Conservation (phyloP, 306 rosid genomes). For the Cyamopsis tetragonoloba region DNA sequence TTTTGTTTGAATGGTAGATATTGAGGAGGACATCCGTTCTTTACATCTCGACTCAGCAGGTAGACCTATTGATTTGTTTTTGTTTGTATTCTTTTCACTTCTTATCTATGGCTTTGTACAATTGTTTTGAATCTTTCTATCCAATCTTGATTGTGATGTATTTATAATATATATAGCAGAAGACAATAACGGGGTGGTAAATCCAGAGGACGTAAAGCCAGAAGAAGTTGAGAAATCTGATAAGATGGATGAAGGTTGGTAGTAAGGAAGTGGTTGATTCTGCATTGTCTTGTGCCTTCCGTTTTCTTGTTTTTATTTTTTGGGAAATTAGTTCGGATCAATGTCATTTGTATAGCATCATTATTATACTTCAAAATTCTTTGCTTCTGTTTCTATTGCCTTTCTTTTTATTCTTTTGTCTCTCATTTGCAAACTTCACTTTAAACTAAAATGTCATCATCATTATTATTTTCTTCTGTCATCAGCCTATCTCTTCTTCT, state of each 20-base stretch:
- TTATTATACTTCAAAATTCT: not conserved
- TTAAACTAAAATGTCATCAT: not conserved
- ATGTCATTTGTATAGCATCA: not conserved
- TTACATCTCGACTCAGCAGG: slow-evolving; percentile 92
- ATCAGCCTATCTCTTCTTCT: slow-evolving; percentile 17
- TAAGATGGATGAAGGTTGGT: slow-evolving; percentile 82
- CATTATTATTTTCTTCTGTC: not conserved
- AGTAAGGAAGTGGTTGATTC: slow-evolving; percentile 24
- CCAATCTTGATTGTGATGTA: slow-evolving; percentile 19
- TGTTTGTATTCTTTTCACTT: not conserved
- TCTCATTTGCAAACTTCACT: not conserved
- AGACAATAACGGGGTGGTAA: slow-evolving; percentile 54
- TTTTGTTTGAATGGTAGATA: slow-evolving; percentile 51
- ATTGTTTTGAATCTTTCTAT: slow-evolving; percentile 22
- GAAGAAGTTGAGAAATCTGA: slow-evolving; percentile 54
- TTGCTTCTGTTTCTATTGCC: not conserved
- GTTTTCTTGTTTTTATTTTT: not conserved
- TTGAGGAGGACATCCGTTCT: slow-evolving; percentile 86
- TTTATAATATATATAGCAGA: no score
- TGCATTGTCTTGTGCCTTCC: not conserved
- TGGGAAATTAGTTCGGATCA: not conserved
- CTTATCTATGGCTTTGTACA: not conserved
- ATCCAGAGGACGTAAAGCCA: slow-evolving; percentile 49
- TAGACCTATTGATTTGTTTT: slow-evolving; percentile 26
- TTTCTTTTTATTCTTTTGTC: not conserved